Conservation (phyloP, 805 yeast species). For the Dipodascopsis tothii region DNA sequence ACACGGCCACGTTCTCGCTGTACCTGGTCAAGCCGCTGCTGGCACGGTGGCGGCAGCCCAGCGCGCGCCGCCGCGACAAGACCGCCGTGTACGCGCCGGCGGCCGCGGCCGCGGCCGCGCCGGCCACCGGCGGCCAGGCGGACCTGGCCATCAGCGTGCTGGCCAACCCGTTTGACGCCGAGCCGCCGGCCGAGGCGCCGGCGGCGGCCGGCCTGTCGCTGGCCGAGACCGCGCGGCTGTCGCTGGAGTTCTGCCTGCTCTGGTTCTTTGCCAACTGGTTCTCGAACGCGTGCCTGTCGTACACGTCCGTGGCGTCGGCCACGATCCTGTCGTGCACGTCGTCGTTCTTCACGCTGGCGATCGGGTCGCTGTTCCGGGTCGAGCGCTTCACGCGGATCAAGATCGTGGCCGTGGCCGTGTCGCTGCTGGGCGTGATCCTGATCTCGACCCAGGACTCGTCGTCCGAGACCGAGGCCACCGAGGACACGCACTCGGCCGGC, state of each 20-base stretch:
- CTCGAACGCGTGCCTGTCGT: slow-evolving; percentile 78
- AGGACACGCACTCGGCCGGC: slow-evolving; percentile 20
- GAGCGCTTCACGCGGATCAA: slow-evolving; percentile 63
- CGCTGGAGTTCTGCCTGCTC: slow-evolving; percentile 73
- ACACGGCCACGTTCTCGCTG: slow-evolving; percentile 75
- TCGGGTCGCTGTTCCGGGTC: slow-evolving; percentile 66
- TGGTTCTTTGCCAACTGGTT: slow-evolving; percentile 90
- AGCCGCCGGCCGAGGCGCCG: neutral
- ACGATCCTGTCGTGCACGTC: slow-evolving; percentile 89
- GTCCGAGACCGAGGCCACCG: slow-evolving; percentile 22
- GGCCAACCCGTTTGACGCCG: neutral
- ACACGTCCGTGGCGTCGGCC: slow-evolving; percentile 89
- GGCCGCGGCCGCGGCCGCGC: neutral
- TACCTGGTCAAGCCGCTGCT: slow-evolving; percentile 59
- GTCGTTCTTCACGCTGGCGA: slow-evolving; percentile 80
- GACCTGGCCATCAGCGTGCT: neutral
- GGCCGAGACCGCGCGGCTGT: slow-evolving; percentile 61
- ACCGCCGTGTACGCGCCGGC: neutral
- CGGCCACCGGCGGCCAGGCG: neutral
- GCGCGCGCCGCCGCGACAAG: neutral
- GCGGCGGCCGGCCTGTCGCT: slow-evolving; percentile 21
- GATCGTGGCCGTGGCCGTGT: slow-evolving; percentile 58
- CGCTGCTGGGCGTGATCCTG: slow-evolving; percentile 70
- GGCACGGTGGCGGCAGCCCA: neutral
- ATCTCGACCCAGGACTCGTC: slow-evolving; percentile 65